Conservation (phyloP, 1,284 basidiomycete species). For the Ustilago loliicola region DNA sequence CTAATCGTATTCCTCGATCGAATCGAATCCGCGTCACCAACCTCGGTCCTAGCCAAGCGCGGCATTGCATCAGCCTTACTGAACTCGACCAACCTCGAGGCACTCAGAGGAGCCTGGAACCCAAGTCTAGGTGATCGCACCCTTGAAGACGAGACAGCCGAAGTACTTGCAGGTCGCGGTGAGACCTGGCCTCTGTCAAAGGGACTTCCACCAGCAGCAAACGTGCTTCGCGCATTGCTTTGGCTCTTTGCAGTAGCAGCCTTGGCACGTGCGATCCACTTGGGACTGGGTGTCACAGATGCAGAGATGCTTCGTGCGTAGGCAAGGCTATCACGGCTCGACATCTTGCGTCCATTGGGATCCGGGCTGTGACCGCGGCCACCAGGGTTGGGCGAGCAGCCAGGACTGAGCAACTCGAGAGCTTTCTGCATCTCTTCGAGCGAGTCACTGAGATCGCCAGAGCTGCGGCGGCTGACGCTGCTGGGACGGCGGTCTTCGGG, state of each 20-base stretch:
- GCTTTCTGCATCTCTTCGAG: constrained; percentile 60
- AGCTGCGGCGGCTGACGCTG: constrained; percentile 44
- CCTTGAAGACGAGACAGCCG: constrained; percentile 33
- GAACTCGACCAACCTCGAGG: constrained; percentile 42
- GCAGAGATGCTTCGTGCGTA: constrained; percentile 57
- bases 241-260: constrained; percentile 30
- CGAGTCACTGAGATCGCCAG: constrained; percentile 49
- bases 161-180: constrained; percentile 52
- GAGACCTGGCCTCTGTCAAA: constrained; percentile 34
- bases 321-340: constrained; percentile 56
- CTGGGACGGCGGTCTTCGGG: constrained; percentile 26
- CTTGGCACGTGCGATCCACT: constrained; percentile 55
- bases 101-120: constrained; percentile 41
- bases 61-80: constrained; percentile 19
- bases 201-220: constrained; percentile 28
- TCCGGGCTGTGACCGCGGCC: constrained; percentile 30
- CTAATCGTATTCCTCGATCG: constrained; percentile 19
- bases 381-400: constrained; percentile 42
- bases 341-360: constrained; percentile 35
- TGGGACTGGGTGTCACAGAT: constrained; percentile 58
- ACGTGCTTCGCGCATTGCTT: constrained; percentile 24
- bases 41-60: constrained; percentile 20
- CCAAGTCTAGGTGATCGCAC: constrained; percentile 20
- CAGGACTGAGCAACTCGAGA: constrained; percentile 57
- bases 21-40: constrained; percentile 20